Base-by-base conservation (phyloP, 768 basidiomycete species). In the Tricholoma sp. region DNA sequence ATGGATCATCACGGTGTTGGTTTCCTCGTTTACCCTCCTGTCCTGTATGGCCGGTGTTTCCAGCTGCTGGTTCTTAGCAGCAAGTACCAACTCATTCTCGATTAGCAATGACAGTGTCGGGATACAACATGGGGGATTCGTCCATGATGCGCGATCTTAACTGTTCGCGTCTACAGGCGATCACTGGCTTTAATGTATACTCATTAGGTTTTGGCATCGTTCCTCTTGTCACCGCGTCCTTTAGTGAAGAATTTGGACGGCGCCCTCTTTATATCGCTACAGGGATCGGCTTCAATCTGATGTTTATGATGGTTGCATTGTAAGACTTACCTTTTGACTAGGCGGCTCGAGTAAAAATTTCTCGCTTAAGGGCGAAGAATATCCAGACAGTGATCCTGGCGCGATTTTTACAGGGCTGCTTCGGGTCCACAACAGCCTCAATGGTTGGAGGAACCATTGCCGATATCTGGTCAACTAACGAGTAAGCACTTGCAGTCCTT, bases 401-500 rank as follows among this genome's bases (percentile, higher is more conserved):
- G 0, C 79, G 88, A n/a, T 81, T 88, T 59, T 64, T 90, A 1
- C 77, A 82, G 56, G 88, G 88, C 7, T 79, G 79, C 0, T 85
- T 83, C 64, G 86, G 83, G 6, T 87, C 86, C 9, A 88, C 86
- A 0, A 84, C 83, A 29, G 78, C 86, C 0, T 85, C 85, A 0
- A 84, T 89, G 77, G 88, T 89, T 18, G 85, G 85, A 19, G 88
- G 88, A n/a, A 86, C 83, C 2, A 79, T 88, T 22, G 81, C 84
- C 41, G 88, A 89, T 66, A 82, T 89, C 16, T 89, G 86, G 84
- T 66, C 67, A 3, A 74, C 85, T 3, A 72, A 77, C 61, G 81
- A 88, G 85, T 87, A 60, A 61, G 77, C 63, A 6, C n/a, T n/a
- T 50, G 56, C 12, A 31, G 21, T 56, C 8, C 22, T 10, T 39